These are phyloP conservation scores for Gossypium raimondii DNA, from an alignment of 345 rosid genomes.

Conservation along the genomic window DNA sequence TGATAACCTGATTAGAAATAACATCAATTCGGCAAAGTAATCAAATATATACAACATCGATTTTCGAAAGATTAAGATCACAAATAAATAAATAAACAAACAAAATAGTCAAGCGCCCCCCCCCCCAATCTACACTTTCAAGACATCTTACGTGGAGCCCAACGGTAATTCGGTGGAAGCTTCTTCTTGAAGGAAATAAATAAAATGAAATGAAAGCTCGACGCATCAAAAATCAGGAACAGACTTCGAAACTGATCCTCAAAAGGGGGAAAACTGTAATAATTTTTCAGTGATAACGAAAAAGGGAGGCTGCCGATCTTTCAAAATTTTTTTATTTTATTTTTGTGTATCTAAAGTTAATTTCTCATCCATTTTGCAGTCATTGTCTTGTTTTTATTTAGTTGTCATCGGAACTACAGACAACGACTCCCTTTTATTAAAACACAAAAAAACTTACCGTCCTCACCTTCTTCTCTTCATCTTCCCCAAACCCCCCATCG, in stretches of 20 bases:
- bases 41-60: too few relatives aligned
- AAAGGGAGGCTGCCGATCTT: neutral
- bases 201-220: neutral
- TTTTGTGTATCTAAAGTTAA: neutral
- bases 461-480: neutral
- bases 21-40: too few relatives aligned
- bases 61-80: too few relatives aligned
- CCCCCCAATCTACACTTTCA: neutral
- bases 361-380: neutral
- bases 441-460: neutral
- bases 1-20: too few relatives aligned
- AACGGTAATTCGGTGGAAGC: neutral
- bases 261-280: neutral
- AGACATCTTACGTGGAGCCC: neutral
- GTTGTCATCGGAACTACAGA: neutral
- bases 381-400: neutral
- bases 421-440: neutral
- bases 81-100: too few relatives aligned
- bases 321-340: too few relatives aligned
- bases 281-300: neutral
- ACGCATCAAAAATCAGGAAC: neutral
- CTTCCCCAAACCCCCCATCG: neutral
- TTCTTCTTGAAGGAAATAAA: neutral
- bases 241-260: neutral
- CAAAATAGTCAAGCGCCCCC: too few relatives aligned